Evolutionary conservation across 257 asterid genomes (phyloP).

Genomic region (Thymus quinquecostatus): DNA sequence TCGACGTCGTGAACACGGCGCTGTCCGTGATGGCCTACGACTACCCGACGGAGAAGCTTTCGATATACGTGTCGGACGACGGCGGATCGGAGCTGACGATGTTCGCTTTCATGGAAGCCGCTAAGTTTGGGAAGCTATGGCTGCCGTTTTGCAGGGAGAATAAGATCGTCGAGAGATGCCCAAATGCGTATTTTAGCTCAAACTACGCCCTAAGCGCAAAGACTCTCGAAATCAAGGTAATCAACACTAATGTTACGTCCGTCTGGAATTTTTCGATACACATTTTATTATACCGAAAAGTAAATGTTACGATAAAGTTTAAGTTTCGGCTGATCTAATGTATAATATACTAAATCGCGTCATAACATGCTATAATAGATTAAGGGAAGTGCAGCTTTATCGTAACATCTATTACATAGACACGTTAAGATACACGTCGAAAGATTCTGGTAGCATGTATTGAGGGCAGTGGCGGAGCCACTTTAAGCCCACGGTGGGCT

Average conservation of each 20-base stretch:
- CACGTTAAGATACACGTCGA: no score
- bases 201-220: slow-evolving; percentile 27
- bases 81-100: slow-evolving; percentile 77
- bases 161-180: slow-evolving; percentile 54
- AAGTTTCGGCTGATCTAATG: no score
- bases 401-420: no score
- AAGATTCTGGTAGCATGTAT: no score
- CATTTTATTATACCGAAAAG: no score
- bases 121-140: slow-evolving; percentile 65
- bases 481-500: no score
- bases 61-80: slow-evolving; percentile 76
- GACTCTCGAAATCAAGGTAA: slow-evolving; percentile 54
- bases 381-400: no score
- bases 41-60: slow-evolving; percentile 66
- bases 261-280: no score
- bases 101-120: slow-evolving; percentile 82
- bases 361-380: no score
- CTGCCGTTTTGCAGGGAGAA: slow-evolving; percentile 69
- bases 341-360: no score
- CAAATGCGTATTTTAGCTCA: slow-evolving; percentile 56
- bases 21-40: slow-evolving; percentile 79
- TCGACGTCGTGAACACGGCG: slow-evolving; percentile 67
- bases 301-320: no score
- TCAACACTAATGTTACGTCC: background rate
- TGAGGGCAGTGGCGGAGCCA: no score